Evolutionary conservation across 345 rosid genomes (phyloP).

Genomic region (Aquilaria yunnanensis): DNA sequence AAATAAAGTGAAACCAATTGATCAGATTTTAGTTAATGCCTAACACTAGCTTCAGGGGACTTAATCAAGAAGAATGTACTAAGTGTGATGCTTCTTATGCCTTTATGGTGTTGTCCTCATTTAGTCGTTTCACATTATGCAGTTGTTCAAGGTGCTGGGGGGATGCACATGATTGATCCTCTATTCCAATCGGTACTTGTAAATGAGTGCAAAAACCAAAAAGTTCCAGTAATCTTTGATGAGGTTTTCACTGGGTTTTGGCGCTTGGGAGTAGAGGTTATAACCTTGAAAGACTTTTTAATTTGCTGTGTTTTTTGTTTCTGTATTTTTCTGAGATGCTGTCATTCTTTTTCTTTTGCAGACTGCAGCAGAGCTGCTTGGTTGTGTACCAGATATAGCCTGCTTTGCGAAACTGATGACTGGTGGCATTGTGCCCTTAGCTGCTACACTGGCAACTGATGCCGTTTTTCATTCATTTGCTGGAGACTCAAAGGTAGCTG

Average conservation of each 20-base stretch:
- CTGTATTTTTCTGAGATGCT: neutral
- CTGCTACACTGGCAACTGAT: conserved; percentile 77
- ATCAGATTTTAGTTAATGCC: no score
- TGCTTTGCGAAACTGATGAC: conserved; percentile 93
- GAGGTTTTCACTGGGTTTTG: conserved; percentile 97
- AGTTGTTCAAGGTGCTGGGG: conserved; percentile 96
- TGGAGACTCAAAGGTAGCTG: conserved; percentile 83
- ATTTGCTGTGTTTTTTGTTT: conserved; percentile 5
- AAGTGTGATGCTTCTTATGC: neutral
- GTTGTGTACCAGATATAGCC: conserved; percentile 85
- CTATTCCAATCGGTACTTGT: conserved; percentile 87
- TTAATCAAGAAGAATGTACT: no score
- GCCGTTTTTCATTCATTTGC: conserved; percentile 66
- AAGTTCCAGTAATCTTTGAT: conserved; percentile 89
- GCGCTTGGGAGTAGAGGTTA: conserved; percentile 95
- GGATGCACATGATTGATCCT: conserved; percentile 97
- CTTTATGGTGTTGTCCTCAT: conserved; percentile 5
- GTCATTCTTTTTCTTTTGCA: conserved; percentile 14
- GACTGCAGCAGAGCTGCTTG: conserved; percentile 79
- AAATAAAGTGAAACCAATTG: no score
- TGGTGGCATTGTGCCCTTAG: conserved; percentile 85
- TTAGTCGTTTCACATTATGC: conserved; percentile 15
- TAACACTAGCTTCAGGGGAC: no score
- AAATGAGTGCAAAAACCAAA: conserved; percentile 59
- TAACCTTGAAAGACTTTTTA: neutral